Conservation (phyloP, 179 eudicot genomes). For the Sideroxylon spinosum region DNA sequence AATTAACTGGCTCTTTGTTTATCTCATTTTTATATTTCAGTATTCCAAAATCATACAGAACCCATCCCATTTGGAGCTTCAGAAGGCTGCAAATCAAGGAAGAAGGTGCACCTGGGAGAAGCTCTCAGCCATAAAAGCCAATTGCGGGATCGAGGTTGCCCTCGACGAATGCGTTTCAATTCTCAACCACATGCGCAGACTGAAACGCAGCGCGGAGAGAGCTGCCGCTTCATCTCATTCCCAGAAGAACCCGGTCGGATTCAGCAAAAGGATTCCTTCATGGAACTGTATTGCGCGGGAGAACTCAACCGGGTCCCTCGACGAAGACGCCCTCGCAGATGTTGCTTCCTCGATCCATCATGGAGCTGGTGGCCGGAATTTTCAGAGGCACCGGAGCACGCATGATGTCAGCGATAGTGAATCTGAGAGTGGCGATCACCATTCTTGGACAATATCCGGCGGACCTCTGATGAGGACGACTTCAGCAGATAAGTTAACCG, state of each 20-base stretch:
- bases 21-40: constrained; percentile 32
- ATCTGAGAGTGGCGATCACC: constrained; percentile 50
- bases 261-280: constrained; percentile 79
- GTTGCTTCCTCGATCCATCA: constrained; percentile 50
- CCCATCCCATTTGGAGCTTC: constrained; percentile 78
- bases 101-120: constrained; percentile 97
- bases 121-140: constrained; percentile 92
- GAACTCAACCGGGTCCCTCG: constrained; percentile 85
- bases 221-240: constrained; percentile 66
- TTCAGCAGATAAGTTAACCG: constrained; percentile 62
- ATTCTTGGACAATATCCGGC: constrained; percentile 85
- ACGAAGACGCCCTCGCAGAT: constrained; percentile 60
- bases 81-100: constrained; percentile 93
- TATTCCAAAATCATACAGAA: constrained; percentile 82
- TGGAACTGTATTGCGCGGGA: constrained; percentile 94
- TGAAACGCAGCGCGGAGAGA: constrained; percentile 68
- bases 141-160: constrained; percentile 88
- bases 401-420: constrained; percentile 86
- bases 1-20: neutral
- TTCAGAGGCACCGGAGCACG: constrained; percentile 28
- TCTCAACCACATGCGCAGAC: constrained; percentile 96
- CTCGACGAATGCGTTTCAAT: constrained; percentile 76
- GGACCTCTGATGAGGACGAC: constrained; percentile 95
- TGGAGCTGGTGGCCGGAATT: constrained; percentile 28
- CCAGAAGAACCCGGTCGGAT: constrained; percentile 34